Conservation (phyloP, 176 grass and related monocot species). For the Ampelocalamus luodianensis region DNA sequence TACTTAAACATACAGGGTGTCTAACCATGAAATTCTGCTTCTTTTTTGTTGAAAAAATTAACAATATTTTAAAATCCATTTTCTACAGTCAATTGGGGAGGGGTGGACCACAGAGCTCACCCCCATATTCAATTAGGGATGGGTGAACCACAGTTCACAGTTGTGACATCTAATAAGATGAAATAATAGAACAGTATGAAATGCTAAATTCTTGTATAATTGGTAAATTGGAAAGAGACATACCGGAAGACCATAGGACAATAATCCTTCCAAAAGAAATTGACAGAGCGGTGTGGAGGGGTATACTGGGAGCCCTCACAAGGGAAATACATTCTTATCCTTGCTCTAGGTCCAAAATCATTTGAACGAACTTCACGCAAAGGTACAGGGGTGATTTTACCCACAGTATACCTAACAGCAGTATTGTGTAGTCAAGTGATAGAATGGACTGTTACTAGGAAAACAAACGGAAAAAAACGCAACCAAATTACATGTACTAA, state of each 20-base stretch:
- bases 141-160: not conserved
- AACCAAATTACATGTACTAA: not conserved
- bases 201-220: conserved; percentile 3
- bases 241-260: conserved; percentile 99
- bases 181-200: conserved; percentile 12
- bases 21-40: conserved; percentile 14
- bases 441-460: conserved; percentile 1
- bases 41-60: not conserved
- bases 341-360: conserved; percentile 92
- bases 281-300: conserved; percentile 85
- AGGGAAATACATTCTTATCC: conserved; percentile 93
- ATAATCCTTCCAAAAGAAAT: conserved; percentile 99
- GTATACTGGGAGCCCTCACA: conserved; percentile 90
- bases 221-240: conserved; percentile 33
- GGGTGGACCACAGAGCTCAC: conserved; percentile 5
- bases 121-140: conserved; percentile 14
- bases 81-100: conserved; percentile 8
- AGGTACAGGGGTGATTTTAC: conserved; percentile 97
- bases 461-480: not conserved
- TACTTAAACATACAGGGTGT: not conserved
- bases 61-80: not conserved
- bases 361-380: conserved; percentile 95
- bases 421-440: conserved; percentile 1
- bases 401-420: conserved; percentile 84
- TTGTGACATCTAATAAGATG: conserved; percentile 6